Evolutionary conservation across 345 rosid genomes (phyloP).

Genomic region (Pugionium dolabratum): DNA sequence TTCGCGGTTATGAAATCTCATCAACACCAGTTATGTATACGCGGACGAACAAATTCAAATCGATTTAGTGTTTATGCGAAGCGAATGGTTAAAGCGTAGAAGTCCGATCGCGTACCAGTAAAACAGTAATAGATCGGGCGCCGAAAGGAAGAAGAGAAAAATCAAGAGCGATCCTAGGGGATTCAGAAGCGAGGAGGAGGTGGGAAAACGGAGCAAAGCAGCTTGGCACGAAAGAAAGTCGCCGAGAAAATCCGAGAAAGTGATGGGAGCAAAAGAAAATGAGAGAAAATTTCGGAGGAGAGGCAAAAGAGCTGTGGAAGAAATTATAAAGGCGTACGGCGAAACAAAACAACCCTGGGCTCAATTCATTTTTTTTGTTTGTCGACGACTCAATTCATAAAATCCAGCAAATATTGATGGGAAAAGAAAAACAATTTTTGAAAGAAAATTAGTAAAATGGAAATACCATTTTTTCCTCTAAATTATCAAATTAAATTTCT

Average conservation of each 20-base stretch:
- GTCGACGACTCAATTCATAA: neutral
- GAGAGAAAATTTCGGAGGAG: constrained; percentile 27
- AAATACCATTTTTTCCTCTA: neutral
- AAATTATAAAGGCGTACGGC: constrained; percentile 32
- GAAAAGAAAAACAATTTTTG: neutral
- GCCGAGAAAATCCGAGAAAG: constrained; percentile 50
- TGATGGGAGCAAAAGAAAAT: constrained; percentile 43
- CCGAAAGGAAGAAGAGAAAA: constrained; percentile 6
- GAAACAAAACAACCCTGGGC: constrained; percentile 36
- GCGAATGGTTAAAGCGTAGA: constrained; percentile 10
- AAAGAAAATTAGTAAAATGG: neutral
- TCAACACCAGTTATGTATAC: neutral
- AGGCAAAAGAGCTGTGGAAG: constrained; percentile 26
- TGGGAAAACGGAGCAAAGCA: neutral
- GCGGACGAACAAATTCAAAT: constrained; percentile 5
- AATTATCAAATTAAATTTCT: constrained; percentile 3
- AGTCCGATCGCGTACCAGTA: constrained; percentile 56
- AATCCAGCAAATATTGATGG: constrained; percentile 23
- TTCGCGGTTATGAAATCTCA: constrained; percentile 21
- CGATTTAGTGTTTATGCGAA: neutral
- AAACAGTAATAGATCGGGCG: constrained; percentile 42
- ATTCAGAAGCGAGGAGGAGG: constrained; percentile 17
- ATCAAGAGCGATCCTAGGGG: constrained; percentile 33
- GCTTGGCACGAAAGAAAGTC: constrained; percentile 41
- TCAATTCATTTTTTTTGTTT: neutral